Evolutionary conservation across 2,329 filamentous ascomycete genomes (phyloP).

Genomic region (Annulohypoxylon truncatum): DNA sequence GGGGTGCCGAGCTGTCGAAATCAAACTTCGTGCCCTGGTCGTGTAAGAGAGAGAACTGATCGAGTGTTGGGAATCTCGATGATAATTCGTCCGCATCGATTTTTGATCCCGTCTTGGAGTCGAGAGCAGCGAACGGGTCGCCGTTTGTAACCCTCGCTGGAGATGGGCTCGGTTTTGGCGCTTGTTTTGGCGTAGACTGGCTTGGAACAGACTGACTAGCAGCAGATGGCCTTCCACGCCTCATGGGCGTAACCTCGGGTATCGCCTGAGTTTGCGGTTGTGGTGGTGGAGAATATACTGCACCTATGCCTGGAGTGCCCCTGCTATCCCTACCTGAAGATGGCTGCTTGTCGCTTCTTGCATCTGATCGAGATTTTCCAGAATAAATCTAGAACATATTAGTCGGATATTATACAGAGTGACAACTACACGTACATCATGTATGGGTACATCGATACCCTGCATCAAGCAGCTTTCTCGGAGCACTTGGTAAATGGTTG

Average conservation of each 20-base stretch:
- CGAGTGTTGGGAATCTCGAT: slow-evolving; percentile 85
- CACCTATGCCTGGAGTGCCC: slow-evolving; percentile 75
- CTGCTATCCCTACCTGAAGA: slow-evolving; percentile 63
- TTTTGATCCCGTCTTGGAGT: slow-evolving; percentile 68
- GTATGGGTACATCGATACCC: slow-evolving; percentile 84
- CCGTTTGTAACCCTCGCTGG: slow-evolving; percentile 75
- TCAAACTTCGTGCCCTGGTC: slow-evolving; percentile 87
- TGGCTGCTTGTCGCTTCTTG: slow-evolving; percentile 62
- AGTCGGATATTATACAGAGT: slow-evolving; percentile 26
- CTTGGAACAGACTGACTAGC: slow-evolving; percentile 52
- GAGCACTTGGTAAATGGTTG: slow-evolving; percentile 94
- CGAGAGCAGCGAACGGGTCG: slow-evolving; percentile 92
- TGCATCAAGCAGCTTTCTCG: slow-evolving; percentile 90
- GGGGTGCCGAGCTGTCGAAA: slow-evolving; percentile 72
- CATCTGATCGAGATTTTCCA: slow-evolving; percentile 70
- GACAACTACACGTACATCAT: slow-evolving; percentile 74
- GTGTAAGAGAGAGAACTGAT: slow-evolving; percentile 91
- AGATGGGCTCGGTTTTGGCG: slow-evolving; percentile 71
- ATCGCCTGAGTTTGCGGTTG: slow-evolving; percentile 75
- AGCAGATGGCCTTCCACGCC: slow-evolving; percentile 78
- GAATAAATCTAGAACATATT: slow-evolving; percentile 74
- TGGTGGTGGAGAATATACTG: slow-evolving; percentile 81
- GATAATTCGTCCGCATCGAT: slow-evolving; percentile 82
- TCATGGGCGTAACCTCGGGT: slow-evolving; percentile 94
- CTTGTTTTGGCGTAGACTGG: slow-evolving; percentile 53